A percentile compares a stretch with the other conserved stretches of the same genome.
Evolutionary conservation across 768 basidiomycete genomes (phyloP).

Genomic region (Strobilomyces confusus): DNA sequence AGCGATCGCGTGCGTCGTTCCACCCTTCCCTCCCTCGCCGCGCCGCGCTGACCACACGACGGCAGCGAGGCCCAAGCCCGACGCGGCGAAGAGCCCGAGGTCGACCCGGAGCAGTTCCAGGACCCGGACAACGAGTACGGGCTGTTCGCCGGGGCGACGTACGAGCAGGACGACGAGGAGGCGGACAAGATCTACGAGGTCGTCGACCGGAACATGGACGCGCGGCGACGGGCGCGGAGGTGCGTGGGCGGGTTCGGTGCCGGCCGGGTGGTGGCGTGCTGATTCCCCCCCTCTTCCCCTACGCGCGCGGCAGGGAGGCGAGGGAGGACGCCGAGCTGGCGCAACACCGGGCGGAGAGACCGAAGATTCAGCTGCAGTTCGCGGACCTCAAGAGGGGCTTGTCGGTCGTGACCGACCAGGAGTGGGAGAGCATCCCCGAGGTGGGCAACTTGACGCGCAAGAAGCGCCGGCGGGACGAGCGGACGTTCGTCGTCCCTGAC

Average conservation of each 20-base stretch:
- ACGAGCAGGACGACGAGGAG: conserved; percentile 97
- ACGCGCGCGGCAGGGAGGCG: conserved; percentile 60
- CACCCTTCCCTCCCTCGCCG: too few species aligned
- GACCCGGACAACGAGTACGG: conserved; percentile 98
- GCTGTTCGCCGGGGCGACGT: conserved; percentile 91
- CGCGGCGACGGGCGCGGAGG: conserved; percentile 75
- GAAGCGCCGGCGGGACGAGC: conserved; percentile 81
- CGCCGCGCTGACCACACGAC: not conserved
- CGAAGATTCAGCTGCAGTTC: conserved; percentile 95
- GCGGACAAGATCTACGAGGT: conserved; percentile 91
- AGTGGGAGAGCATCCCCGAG: conserved; percentile 96
- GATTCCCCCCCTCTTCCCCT: not conserved
- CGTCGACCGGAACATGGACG: conserved; percentile 91
- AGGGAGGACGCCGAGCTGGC: conserved; percentile 70
- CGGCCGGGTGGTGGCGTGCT: conserved; percentile 17
- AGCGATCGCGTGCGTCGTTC: conserved; percentile 61
- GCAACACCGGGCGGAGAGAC: conserved; percentile 79
- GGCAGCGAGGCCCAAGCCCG: conserved; percentile 78
- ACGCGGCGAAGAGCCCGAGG: conserved; percentile 83
- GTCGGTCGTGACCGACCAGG: conserved; percentile 78
- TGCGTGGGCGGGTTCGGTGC: conserved; percentile 47
- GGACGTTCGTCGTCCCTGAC: conserved; percentile 89
- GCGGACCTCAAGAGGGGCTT: conserved; percentile 92
- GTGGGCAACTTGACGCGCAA: conserved; percentile 94
- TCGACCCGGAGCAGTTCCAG: conserved; percentile 89